Percentiles rank a stretch among this genome's conserved stretches.
phyloP scores from a whole-genome alignment of 176 grass and related monocot species.

The Phoenix roebelenii region DNA sequence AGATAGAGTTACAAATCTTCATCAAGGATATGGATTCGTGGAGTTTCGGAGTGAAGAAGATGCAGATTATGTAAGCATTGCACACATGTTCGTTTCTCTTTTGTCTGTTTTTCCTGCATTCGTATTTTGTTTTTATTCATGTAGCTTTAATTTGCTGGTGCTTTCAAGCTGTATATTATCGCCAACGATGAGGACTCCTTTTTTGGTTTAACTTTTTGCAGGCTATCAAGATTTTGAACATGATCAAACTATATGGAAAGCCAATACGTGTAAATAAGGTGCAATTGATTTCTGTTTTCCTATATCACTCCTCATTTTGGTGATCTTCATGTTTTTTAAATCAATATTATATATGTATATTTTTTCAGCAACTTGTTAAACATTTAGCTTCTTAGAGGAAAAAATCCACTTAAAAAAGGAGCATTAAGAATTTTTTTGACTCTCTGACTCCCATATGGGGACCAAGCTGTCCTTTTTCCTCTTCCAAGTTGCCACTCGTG shows the following conservation, averaged over 20 bases:
- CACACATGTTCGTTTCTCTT: not conserved
- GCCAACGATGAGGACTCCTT: too few relatives aligned
- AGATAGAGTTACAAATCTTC: slow-evolving; percentile 99
- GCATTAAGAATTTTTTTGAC: too few relatives aligned
- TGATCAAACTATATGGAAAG: slow-evolving; percentile 99
- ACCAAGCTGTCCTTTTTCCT: too few relatives aligned
- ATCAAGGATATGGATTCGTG: slow-evolving; percentile 97
- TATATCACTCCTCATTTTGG: not conserved
- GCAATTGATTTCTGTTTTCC: not conserved
- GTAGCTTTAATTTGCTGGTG: slow-evolving; percentile 7
- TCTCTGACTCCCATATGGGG: too few relatives aligned
- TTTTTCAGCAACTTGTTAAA: not conserved
- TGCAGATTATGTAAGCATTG: slow-evolving; percentile 79
- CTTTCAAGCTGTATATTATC: not conserved
- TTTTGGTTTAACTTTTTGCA: slow-evolving; percentile 10
- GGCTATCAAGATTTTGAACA: slow-evolving; percentile 99
- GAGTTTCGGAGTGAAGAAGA: slow-evolving; percentile 98
- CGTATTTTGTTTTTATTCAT: not conserved
- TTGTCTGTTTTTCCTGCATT: slow-evolving; percentile 15
- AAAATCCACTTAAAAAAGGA: too few relatives aligned
- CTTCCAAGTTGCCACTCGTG: too few relatives aligned
- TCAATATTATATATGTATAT: too few relatives aligned
- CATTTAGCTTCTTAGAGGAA: not conserved
- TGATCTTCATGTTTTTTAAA: not conserved
- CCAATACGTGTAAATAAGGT: slow-evolving; percentile 99